phyloP scores from a whole-genome alignment of 176 grass and related monocot species.

The Lolium perenne region DNA sequence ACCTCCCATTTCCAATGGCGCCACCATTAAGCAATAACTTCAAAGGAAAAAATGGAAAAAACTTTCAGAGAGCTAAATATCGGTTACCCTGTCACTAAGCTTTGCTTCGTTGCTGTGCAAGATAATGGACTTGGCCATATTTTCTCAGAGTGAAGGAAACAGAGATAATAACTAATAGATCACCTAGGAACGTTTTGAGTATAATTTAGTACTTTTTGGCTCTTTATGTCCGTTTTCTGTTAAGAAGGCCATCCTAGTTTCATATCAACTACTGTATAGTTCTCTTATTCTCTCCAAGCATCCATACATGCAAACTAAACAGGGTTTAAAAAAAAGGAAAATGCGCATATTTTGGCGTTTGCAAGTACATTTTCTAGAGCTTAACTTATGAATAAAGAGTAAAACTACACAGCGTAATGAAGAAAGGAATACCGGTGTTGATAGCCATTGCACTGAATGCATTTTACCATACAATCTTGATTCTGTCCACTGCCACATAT shows the following conservation, averaged over 20 bases:
- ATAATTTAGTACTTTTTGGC: background rate
- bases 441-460: conserved; percentile 7
- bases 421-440: conserved; percentile 33
- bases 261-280: conserved; percentile 5
- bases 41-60: conserved; percentile 16
- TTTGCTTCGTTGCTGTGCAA: too few species aligned
- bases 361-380: background rate
- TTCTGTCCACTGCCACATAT: conserved; percentile 30
- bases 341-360: background rate
- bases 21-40: conserved; percentile 48
- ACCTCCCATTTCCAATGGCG: background rate
- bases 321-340: background rate
- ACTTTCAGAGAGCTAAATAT: conserved; percentile 32
- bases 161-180: background rate
- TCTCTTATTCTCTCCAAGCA: conserved; percentile 24
- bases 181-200: background rate
- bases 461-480: background rate
- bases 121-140: background rate
- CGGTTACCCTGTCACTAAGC: background rate
- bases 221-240: conserved; percentile 6
- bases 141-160: background rate
- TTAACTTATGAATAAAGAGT: conserved; percentile 2
- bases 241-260: conserved; percentile 11
- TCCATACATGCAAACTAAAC: conserved; percentile 24
- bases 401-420: background rate